A percentile compares a stretch with the other conserved stretches of the same genome.
Evolutionary conservation across 2,329 filamentous ascomycete genomes (phyloP).

Genomic region (Exophiala oligosperma): DNA sequence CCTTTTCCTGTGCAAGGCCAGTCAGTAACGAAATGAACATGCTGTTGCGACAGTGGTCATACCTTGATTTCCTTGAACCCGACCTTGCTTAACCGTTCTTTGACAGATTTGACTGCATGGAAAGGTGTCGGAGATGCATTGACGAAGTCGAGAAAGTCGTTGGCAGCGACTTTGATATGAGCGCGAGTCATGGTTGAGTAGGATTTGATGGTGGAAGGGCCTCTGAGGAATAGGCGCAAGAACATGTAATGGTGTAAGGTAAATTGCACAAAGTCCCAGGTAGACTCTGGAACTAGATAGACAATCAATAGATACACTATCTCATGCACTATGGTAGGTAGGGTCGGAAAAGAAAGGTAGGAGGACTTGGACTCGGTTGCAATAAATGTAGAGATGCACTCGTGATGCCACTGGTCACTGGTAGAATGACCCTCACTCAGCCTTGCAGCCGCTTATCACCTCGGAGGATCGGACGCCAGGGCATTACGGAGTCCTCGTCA

Average conservation of each 20-base stretch:
- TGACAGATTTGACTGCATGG: conserved; percentile 83
- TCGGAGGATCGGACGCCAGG: not conserved
- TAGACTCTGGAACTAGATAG: not conserved
- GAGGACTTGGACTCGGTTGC: not conserved
- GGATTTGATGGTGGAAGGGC: conserved; percentile 2
- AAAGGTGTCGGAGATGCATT: conserved; percentile 95
- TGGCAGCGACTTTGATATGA: conserved; percentile 50
- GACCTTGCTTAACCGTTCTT: conserved; percentile 72
- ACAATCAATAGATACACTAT: not conserved
- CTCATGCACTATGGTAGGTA: not conserved
- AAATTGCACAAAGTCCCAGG: too few species aligned
- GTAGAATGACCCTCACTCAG: not conserved
- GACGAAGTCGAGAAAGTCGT: conserved; percentile 90
- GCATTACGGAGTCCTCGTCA: too few species aligned
- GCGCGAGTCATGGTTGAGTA: conserved; percentile 32
- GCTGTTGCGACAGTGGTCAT: conserved; percentile 1
- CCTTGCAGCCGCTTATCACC: not conserved
- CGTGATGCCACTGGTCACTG: not conserved
- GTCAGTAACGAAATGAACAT: not conserved
- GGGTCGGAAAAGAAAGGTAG: not conserved
- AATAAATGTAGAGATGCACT: not conserved
- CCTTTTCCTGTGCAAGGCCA: conserved; percentile 63
- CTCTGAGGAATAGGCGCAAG: conserved; percentile 10
- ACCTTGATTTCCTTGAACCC: conserved; percentile 84
- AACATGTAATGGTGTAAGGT: conserved; percentile 16